These are phyloP conservation scores for Ustilago nuda DNA, from an alignment of 1,284 basidiomycete genomes.

Conservation along the genomic window DNA sequence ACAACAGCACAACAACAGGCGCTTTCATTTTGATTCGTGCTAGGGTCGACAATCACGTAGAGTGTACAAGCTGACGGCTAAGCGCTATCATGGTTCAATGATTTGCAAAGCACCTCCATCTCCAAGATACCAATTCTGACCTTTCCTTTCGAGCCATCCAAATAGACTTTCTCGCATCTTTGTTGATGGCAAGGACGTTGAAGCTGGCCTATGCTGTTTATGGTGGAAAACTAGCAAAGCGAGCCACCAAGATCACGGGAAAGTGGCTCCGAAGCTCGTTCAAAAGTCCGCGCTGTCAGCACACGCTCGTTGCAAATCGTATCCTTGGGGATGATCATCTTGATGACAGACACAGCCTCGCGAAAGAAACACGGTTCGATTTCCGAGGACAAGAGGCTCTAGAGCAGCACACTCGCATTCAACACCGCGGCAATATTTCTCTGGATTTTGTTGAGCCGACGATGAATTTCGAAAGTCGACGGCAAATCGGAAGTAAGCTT, in stretches of 20 bases:
- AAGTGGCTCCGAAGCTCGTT: slow-evolving; percentile 6
- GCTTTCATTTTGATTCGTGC: slow-evolving; percentile 6
- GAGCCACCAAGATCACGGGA: slow-evolving; percentile 2
- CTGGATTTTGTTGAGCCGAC: not conserved
- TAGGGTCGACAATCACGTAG: not conserved
- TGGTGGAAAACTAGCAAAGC: not conserved
- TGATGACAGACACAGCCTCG: not conserved
- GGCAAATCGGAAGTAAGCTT: slow-evolving; percentile 26
- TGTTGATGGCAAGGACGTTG: slow-evolving; percentile 1
- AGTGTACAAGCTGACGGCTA: not conserved
- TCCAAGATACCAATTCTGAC: not conserved
- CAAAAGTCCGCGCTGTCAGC: slow-evolving; percentile 10
- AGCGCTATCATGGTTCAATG: not conserved
- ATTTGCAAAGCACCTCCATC: slow-evolving; percentile 8
- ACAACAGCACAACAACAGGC: not conserved
- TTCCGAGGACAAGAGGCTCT: slow-evolving; percentile 4
- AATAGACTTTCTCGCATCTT: not conserved
- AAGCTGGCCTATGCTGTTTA: not conserved
- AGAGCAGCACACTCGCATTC: not conserved
- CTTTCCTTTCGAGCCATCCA: not conserved
- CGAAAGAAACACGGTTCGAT: not conserved
- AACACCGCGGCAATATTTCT: slow-evolving; percentile 1
- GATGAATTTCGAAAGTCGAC: slow-evolving; percentile 13
- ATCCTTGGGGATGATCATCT: not conserved
- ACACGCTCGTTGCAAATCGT: not conserved